Percentiles rank a stretch among this genome's conserved stretches.
phyloP scores from a whole-genome alignment of 345 rosid species.

The Pelargonium nanum region DNA sequence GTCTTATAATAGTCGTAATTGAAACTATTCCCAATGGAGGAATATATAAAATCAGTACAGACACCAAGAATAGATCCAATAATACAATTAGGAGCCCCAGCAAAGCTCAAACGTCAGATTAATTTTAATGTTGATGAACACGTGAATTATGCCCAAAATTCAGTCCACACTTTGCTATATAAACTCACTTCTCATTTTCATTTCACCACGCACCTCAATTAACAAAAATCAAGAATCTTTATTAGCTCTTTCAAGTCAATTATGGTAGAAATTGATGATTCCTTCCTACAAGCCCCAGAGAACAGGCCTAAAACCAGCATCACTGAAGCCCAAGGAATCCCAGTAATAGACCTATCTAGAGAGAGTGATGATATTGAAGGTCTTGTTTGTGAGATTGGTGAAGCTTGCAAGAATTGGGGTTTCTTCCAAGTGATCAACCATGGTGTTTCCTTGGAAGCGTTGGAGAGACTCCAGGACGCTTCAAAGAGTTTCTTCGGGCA shows the following conservation, averaged over 20 bases:
- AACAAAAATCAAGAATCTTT: too few relatives aligned
- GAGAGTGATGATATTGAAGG: background rate
- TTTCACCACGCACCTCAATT: slow-evolving; percentile 4
- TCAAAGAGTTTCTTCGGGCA: slow-evolving; percentile 35
- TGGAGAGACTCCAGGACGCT: slow-evolving; percentile 16
- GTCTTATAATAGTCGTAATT: too few relatives aligned
- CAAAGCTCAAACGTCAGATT: too few relatives aligned
- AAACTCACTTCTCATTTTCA: background rate
- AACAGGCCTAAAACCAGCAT: slow-evolving; percentile 21
- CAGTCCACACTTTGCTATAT: too few relatives aligned
- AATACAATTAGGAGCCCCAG: too few relatives aligned
- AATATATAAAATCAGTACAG: too few relatives aligned
- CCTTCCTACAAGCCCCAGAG: slow-evolving; percentile 23
- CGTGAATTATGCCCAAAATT: too few relatives aligned
- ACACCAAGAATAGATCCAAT: too few relatives aligned
- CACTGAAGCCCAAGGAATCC: slow-evolving; percentile 21
- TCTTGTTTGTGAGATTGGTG: slow-evolving; percentile 20
- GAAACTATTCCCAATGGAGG: too few relatives aligned
- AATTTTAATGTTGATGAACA: too few relatives aligned
- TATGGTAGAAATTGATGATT: slow-evolving; percentile 15
- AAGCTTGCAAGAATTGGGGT: slow-evolving; percentile 18
- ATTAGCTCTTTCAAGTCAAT: too few relatives aligned
- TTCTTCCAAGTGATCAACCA: slow-evolving; percentile 16
- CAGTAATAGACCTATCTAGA: slow-evolving; percentile 24
- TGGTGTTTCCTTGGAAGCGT: slow-evolving; percentile 28